Percentiles rank a stretch among this genome's conserved stretches.
These are phyloP conservation scores for Malus sieversii DNA, from an alignment of 306 rosid species.

Conservation along the genomic window DNA sequence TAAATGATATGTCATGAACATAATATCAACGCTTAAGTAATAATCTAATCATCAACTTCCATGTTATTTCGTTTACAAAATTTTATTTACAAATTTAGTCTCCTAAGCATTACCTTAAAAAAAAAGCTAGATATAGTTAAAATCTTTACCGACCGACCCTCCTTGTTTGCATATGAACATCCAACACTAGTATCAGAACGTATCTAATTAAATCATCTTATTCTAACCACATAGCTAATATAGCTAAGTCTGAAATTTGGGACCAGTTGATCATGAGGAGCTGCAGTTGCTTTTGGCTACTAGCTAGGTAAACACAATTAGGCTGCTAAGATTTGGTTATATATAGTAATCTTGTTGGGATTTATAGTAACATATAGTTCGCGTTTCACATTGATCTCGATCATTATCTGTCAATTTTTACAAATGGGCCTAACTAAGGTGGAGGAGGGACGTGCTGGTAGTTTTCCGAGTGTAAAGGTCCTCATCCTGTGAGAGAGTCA, in stretches of 20 bases:
- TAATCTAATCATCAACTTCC: too few species aligned
- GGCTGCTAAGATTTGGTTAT: not conserved
- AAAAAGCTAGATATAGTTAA: too few species aligned
- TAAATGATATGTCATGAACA: too few species aligned
- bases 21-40: too few species aligned
- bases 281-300: not conserved
- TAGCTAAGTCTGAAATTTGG: not conserved
- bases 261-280: not conserved
- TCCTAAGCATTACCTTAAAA: too few species aligned
- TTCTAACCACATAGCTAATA: not conserved
- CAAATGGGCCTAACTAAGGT: not conserved
- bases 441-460: too few species aligned
- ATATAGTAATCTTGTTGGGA: not conserved
- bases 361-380: not conserved
- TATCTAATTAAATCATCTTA: not conserved
- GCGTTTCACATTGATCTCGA: not conserved
- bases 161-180: not conserved
- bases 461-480: too few species aligned
- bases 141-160: not conserved
- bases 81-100: too few species aligned
- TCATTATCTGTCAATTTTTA: not conserved
- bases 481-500: too few species aligned
- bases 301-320: not conserved
- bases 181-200: not conserved
- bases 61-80: too few species aligned